These are phyloP conservation scores for Themeda triandra DNA, from an alignment of 176 grass and related monocot species.

Conservation along the genomic window DNA sequence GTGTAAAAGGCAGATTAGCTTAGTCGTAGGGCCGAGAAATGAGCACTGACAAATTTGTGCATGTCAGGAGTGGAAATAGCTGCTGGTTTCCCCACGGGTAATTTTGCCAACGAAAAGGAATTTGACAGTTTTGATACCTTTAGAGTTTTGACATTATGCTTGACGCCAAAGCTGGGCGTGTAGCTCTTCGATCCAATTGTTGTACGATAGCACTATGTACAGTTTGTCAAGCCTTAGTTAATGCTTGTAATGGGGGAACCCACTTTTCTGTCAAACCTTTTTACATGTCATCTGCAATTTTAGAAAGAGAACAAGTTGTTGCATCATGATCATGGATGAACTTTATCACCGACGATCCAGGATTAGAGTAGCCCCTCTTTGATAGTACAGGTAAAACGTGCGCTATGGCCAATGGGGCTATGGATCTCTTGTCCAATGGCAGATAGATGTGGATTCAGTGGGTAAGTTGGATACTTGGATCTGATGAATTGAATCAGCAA, in stretches of 20 bases:
- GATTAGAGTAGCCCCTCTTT: not conserved
- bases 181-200: slow-evolving; percentile 3
- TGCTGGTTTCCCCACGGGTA: not conserved
- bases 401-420: not conserved
- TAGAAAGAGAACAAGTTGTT: not conserved
- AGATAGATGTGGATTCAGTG: not conserved
- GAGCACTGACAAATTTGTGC: slow-evolving; percentile 16
- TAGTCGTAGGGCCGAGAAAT: slow-evolving; percentile 22
- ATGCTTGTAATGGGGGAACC: not conserved
- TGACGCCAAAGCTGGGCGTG: slow-evolving; percentile 1
- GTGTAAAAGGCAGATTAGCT: slow-evolving; percentile 39
- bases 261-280: not conserved
- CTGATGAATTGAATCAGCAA: not conserved
- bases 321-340: not conserved
- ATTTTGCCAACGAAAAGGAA: slow-evolving; percentile 26
- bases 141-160: not conserved
- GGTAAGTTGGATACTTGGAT: not conserved
- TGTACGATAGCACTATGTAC: slow-evolving; percentile 27
- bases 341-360: not conserved
- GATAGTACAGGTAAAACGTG: not conserved
- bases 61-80: slow-evolving; percentile 20
- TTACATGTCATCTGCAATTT: not conserved
- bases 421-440: not conserved
- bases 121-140: not conserved
- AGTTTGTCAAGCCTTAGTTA: not conserved